Conservation (phyloP, 1,284 basidiomycete species). For the Termitomyces sp. region DNA sequence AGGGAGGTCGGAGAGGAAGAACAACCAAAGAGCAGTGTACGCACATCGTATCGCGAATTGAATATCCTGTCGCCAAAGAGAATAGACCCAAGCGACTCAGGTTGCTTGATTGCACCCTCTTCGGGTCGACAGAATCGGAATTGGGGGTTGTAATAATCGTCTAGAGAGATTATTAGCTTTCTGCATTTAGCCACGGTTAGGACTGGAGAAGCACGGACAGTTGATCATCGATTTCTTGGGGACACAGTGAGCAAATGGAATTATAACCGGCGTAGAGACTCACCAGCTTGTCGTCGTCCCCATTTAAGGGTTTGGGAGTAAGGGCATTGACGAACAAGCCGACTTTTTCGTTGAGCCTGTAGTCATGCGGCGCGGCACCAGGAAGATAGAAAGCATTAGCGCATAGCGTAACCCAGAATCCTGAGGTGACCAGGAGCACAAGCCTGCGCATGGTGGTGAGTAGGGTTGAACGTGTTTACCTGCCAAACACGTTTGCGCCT, state of each 20-base stretch:
- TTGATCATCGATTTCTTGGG: slow-evolving; percentile 77
- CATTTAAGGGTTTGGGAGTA: slow-evolving; percentile 74
- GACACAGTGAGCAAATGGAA: not conserved
- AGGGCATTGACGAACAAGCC: slow-evolving; percentile 82
- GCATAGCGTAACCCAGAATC: slow-evolving; percentile 16
- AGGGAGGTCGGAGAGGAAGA: not conserved
- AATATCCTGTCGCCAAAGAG: slow-evolving; percentile 96
- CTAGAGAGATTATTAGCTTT: slow-evolving; percentile 27
- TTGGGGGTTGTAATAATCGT: slow-evolving; percentile 84
- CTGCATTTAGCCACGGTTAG: slow-evolving; percentile 1
- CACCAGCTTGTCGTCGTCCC: slow-evolving; percentile 75
- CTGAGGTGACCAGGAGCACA: slow-evolving; percentile 13
- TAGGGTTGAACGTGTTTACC: slow-evolving; percentile 7
- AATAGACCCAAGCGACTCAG: slow-evolving; percentile 89
- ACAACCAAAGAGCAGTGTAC: slow-evolving; percentile 25
- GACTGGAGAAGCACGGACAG: slow-evolving; percentile 41
- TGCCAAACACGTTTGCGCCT: slow-evolving; percentile 6
- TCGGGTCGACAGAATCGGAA: slow-evolving; percentile 87
- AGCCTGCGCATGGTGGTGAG: slow-evolving; percentile 19
- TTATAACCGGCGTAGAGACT: slow-evolving; percentile 9
- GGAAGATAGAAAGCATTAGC: slow-evolving; percentile 46
- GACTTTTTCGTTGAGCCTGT: slow-evolving; percentile 63
- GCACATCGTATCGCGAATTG: slow-evolving; percentile 81
- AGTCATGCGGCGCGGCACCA: slow-evolving; percentile 77
- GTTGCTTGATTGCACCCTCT: slow-evolving; percentile 72